Evolutionary conservation across 345 rosid species (phyloP).

Genomic region (Lumnitzera littorea): DNA sequence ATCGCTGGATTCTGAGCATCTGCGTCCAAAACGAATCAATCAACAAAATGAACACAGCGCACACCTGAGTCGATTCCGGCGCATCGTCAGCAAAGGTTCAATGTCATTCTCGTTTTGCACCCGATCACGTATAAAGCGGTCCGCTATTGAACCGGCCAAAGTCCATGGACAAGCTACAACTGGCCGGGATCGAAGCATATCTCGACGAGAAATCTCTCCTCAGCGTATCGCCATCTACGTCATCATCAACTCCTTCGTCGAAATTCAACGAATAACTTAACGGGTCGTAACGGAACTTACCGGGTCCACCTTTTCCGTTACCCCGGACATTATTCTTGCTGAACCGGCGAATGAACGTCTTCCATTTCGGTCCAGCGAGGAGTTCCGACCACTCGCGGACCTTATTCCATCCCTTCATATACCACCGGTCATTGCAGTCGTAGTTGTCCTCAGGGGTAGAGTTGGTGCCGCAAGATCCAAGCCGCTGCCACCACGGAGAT

Average conservation of each 20-base stretch:
- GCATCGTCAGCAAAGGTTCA: too few relatives aligned
- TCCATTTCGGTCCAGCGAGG: slow-evolving; percentile 42
- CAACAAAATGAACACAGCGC: too few relatives aligned
- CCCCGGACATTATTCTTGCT: slow-evolving; percentile 13
- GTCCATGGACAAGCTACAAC: slow-evolving; percentile 15
- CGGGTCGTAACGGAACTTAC: slow-evolving; percentile 64
- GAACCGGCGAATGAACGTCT: slow-evolving; percentile 28
- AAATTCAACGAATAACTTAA: slow-evolving; percentile 79
- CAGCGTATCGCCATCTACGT: slow-evolving; percentile 13
- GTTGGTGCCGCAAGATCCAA: not conserved
- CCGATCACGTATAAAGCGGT: slow-evolving; percentile 7
- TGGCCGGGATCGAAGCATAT: slow-evolving; percentile 15
- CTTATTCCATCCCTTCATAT: slow-evolving; percentile 21
- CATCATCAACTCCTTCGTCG: slow-evolving; percentile 50
- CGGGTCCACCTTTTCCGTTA: slow-evolving; percentile 14
- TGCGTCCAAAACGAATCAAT: too few relatives aligned
- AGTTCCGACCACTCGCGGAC: slow-evolving; percentile 48
- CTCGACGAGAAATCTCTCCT: slow-evolving; percentile 20
- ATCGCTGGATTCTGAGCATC: too few relatives aligned
- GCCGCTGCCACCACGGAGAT: slow-evolving; percentile 18
- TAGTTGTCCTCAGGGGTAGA: not conserved
- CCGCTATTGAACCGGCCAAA: slow-evolving; percentile 9
- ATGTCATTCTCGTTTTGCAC: too few relatives aligned
- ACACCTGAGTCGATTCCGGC: too few relatives aligned
- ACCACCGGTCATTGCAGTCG: slow-evolving; percentile 13